These are phyloP conservation scores for Kuraishia borneana DNA, from an alignment of 805 yeast species.

Conservation along the genomic window DNA sequence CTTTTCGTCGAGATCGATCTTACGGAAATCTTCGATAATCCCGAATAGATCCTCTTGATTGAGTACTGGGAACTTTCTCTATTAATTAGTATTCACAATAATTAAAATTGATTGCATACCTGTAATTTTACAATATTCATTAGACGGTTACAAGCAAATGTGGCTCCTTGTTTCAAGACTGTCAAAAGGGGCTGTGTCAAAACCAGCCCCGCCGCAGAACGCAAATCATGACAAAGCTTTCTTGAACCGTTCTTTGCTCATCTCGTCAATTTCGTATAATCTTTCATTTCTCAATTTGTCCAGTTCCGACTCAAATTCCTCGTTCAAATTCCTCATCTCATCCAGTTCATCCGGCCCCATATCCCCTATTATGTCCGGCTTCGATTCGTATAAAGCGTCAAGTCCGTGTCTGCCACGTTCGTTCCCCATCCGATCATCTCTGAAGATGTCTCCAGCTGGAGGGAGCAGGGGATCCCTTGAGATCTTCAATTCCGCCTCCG, in stretches of 20 bases:
- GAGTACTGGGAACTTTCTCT: conserved; percentile 79
- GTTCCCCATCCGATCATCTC: not conserved
- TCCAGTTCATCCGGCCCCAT: conserved; percentile 19
- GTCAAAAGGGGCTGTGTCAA: conserved; percentile 1
- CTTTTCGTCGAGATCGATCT: conserved; percentile 79
- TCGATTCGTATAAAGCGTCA: not conserved
- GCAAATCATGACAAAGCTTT: too few species aligned
- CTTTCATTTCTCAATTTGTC: conserved; percentile 4
- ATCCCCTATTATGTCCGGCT: conserved; percentile 4
- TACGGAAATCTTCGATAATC: conserved; percentile 78
- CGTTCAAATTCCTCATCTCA: conserved; percentile 18
- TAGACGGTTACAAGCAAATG: not conserved
- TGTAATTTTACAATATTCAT: conserved; percentile 61
- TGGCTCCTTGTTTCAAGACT: not conserved
- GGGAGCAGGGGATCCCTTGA: not conserved
- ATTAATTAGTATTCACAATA: conserved; percentile 2
- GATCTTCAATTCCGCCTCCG: conserved; percentile 2
- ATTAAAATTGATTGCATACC: conserved; percentile 21
- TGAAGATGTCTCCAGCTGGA: not conserved
- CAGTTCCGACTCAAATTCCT: conserved; percentile 17
- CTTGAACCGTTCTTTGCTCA: too few species aligned
- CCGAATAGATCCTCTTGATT: conserved; percentile 79
- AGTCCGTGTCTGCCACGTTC: not conserved
- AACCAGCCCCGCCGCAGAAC: too few species aligned
- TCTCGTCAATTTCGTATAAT: too few species aligned